phyloP scores from a whole-genome alignment of 169 alveolate species.

The Besnoitia besnoiti region DNA sequence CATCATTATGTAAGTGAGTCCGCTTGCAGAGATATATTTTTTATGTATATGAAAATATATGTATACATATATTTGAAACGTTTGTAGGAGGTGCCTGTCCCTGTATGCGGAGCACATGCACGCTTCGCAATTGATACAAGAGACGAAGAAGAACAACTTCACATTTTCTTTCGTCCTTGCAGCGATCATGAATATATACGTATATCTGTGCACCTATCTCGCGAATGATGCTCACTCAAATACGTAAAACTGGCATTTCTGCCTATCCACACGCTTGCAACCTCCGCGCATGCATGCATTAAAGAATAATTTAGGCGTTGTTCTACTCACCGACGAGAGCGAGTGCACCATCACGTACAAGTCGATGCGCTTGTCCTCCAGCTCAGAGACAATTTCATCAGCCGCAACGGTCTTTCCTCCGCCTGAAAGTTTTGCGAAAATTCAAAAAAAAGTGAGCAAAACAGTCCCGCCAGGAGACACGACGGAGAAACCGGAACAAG shows the following conservation, averaged over 20 bases:
- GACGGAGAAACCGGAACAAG: background rate
- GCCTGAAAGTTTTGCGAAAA: background rate
- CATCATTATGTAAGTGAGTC: background rate
- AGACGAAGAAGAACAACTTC: too few species aligned
- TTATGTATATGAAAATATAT: background rate
- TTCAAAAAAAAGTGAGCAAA: background rate
- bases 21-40: background rate
- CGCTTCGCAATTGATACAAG: too few species aligned
- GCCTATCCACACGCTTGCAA: too few species aligned
- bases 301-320: too few species aligned
- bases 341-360: conserved; percentile 28
- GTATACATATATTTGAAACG: background rate
- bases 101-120: too few species aligned
- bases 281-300: too few species aligned
- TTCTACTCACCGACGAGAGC: background rate
- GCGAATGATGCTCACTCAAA: background rate
- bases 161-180: too few species aligned
- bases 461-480: background rate
- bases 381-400: conserved; percentile 19
- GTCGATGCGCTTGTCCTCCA: conserved; percentile 24
- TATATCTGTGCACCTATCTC: background rate
- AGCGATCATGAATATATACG: too few species aligned
- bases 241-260: too few species aligned
- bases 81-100: too few species aligned
- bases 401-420: background rate